A percentile compares a stretch with the other conserved stretches of the same genome.
Conservation (phyloP, 2,329 filamentous ascomycete species). For the Fusarium pseudograminearum region DNA sequence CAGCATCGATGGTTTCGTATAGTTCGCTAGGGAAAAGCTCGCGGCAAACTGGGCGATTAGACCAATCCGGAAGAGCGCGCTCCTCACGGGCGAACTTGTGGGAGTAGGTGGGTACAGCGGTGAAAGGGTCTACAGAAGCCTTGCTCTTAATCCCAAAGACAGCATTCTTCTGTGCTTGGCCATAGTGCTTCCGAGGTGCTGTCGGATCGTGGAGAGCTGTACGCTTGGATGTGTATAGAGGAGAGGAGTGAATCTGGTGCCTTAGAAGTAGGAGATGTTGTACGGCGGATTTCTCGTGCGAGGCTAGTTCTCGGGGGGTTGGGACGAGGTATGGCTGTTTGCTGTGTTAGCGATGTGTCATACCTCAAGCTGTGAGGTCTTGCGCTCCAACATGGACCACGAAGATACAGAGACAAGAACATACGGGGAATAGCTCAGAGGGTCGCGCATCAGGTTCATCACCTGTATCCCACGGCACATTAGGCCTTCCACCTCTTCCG, state of each 20-base stretch:
- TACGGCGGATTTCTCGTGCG: constrained; percentile 61
- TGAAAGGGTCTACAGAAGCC: constrained; percentile 69
- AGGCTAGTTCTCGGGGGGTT: constrained; percentile 57
- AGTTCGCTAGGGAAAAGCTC: constrained; percentile 69
- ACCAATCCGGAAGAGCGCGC: constrained; percentile 66
- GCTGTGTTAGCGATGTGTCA: constrained; percentile 22
- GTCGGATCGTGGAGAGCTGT: constrained; percentile 56
- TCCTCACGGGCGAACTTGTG: constrained; percentile 65
- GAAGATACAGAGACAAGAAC: constrained; percentile 32
- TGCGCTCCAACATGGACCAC: not conserved
- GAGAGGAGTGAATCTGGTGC: constrained; percentile 66
- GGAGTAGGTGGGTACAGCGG: constrained; percentile 69
- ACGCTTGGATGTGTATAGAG: constrained; percentile 69
- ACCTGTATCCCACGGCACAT: constrained; percentile 64
- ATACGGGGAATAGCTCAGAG: constrained; percentile 70
- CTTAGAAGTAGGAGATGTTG: constrained; percentile 67
- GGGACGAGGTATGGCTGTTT: constrained; percentile 64
- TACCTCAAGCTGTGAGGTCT: not conserved
- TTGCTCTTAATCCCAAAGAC: constrained; percentile 67
- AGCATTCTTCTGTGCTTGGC: constrained; percentile 69
- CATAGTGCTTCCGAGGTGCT: constrained; percentile 60
- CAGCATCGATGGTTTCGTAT: constrained; percentile 65
- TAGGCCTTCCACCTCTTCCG: constrained; percentile 59
- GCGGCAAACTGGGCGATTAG: constrained; percentile 61
- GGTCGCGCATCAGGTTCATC: constrained; percentile 69